Base-by-base conservation (phyloP, 306 rosid genomes). In the Acacia confusa region DNA sequence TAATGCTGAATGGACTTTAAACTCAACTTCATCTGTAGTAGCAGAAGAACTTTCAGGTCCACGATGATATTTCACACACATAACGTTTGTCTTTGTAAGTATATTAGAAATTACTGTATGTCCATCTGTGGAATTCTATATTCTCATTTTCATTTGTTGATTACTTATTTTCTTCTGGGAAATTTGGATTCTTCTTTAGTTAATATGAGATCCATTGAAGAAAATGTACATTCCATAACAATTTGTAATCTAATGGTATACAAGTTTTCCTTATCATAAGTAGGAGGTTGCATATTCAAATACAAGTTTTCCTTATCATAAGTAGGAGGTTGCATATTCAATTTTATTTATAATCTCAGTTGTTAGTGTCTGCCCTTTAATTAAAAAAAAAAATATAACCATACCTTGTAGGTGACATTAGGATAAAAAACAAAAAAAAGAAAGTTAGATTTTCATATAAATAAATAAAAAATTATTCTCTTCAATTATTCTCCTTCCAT, bases 41-140 rank as follows among this genome's bases (percentile, higher is more conserved):
- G 64, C 93, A 16, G 97, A 91, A 70, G 97, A 90, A 85, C 86
- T 95, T 34, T 91, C 97, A 0, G 94, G 97, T 80, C 97, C 99
- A 60, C 88, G 97, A 89, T 95, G 88, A 92, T 80, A 60, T 47
- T 52, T 66, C 10, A 19, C 2, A 75, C 11, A 9, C 3, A 11
- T 60, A 10, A 12, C 66, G 14, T 60, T 60, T 60, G 66, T 24
- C 66, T 11, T 25, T 25, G 17, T 12, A 1, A 24, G 19, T 17
- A 47, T 57, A 9, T 10, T 57, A 57, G 30, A 57, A 57, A n/a
- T 57, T 57, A 22, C 14, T 57, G 13, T 24, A 55, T 12, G 13
- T 55, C 63, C 55, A 50, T 16, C 1, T 14, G n/a, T 47, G 52
- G 52, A 47, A 16, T 13, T 47, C 17, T 14, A 47, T 47, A 10